Evolutionary conservation across 495 filamentous ascomycete species (phyloP), one percentile per base, ranked within the genome.

Genomic region (Diplogelasinospora grovesii): DNA sequence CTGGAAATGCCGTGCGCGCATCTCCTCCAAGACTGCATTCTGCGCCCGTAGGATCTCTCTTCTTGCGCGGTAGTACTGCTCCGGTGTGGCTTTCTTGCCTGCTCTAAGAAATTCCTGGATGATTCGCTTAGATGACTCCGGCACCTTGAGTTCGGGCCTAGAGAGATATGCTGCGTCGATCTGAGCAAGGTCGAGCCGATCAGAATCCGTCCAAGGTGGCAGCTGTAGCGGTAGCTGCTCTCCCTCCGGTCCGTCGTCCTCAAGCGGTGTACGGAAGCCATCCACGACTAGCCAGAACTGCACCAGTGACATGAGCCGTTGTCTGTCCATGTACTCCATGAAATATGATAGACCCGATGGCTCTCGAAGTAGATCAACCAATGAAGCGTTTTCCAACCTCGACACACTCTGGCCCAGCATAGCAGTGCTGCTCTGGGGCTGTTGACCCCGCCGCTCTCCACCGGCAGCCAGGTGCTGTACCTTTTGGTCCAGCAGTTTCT

Each of bases 261-360:
- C 92, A 3, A 99, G 67, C 4, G 93, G 93, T 56, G 92, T 94
- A n/a, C 93, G 82, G 53, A 97, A 83, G 1, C 93, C 89, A 66
- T 97, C 92, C 11, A 97, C 93, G 16, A 97, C 90, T 30, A 99
- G 82, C 89, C 89, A 99, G 61, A 95, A 99, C 56, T 99, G 93
- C 1, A 99, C 92, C 26, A 95, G 63, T 10, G 82, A 74, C 80
- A 96, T 89, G 5, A 93, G 71, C 21, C 76, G 69, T 54, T 86
- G 82, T 20, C 90, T 83, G 59, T 99, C 93, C 93, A 97, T 96
- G 58, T 88, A 96, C 54, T 99, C 93, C 93, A 97, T 99, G 58
- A 97, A 96, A 56, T 95, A 99, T 8, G 89, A 96, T 11, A 97
- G 69, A 5, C 88, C 89, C 1, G 90, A 81, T 7, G 90, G 78